A percentile compares a stretch with the other conserved stretches of the same genome.
Evolutionary conservation across 2,329 filamentous ascomycete species (phyloP).

Genomic region (Coleophoma cylindrospora): DNA sequence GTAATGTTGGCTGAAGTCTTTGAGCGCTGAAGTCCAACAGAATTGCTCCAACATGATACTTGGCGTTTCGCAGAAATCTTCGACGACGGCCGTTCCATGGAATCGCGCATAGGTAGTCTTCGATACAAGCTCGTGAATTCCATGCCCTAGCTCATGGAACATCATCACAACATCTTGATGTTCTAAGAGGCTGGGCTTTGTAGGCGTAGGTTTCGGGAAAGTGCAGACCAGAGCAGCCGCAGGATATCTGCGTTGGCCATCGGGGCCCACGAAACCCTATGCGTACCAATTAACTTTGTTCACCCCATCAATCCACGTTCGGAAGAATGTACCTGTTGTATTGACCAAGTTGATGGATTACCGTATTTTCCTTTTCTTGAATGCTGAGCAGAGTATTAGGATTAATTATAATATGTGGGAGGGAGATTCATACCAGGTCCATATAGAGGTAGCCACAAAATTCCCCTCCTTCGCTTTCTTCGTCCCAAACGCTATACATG

Average conservation of each 20-base stretch:
- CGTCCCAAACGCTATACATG: conserved; percentile 74
- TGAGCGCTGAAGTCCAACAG: background rate
- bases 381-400: background rate
- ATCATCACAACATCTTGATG: conserved; percentile 49
- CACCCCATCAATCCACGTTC: too few relatives aligned
- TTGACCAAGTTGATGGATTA: too few relatives aligned
- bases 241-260: background rate
- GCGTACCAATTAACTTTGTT: too few relatives aligned
- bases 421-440: conserved; percentile 31
- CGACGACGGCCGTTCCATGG: background rate
- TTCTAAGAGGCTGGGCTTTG: conserved; percentile 47
- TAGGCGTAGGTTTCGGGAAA: conserved; percentile 30
- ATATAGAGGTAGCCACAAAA: conserved; percentile 55
- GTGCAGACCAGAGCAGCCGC: background rate
- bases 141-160: conserved; percentile 31
- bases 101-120: background rate
- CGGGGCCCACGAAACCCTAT: background rate
- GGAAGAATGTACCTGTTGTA: too few relatives aligned
- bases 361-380: background rate
- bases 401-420: background rate
- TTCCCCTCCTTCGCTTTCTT: conserved; percentile 54
- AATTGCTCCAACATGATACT: background rate
- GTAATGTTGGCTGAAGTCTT: background rate
- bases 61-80: background rate
- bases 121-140: conserved; percentile 24